Evolutionary conservation across 2,329 filamentous ascomycete genomes (phyloP).

Genomic region (Botrytis cinerea): DNA sequence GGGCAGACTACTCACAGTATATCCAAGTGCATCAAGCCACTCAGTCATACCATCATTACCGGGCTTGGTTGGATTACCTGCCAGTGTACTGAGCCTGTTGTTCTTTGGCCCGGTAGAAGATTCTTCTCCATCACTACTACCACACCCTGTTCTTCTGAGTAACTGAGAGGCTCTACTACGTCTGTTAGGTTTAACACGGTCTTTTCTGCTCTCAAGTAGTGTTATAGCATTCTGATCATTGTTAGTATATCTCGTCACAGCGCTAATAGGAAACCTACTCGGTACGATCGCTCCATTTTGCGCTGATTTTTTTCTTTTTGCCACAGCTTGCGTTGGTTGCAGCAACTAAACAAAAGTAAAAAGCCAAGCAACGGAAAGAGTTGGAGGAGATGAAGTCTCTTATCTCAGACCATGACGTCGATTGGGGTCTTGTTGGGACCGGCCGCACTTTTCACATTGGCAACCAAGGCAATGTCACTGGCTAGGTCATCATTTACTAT

Average conservation of each 20-base stretch:
- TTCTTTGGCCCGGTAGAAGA: not conserved
- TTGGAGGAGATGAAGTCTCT: not conserved
- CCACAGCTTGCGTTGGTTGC: not conserved
- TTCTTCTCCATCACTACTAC: slow-evolving; percentile 5
- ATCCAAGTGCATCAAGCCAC: slow-evolving; percentile 19
- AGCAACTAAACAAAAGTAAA: not conserved
- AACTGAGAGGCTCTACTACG: slow-evolving; percentile 13
- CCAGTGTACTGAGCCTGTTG: not conserved
- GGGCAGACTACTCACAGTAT: not conserved
- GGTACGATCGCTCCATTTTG: slow-evolving; percentile 16
- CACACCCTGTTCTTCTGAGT: slow-evolving; percentile 9
- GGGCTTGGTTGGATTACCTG: not conserved
- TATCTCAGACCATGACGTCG: not conserved
- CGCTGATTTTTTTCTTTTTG: too few relatives aligned
- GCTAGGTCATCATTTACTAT: too few relatives aligned
- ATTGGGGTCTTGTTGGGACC: not conserved
- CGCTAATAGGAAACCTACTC: not conserved
- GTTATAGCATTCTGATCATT: not conserved
- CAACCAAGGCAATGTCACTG: not conserved
- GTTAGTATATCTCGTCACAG: not conserved
- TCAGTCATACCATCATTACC: slow-evolving; percentile 11
- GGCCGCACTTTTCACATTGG: not conserved
- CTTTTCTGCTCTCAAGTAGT: slow-evolving; percentile 15
- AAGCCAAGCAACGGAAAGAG: not conserved
- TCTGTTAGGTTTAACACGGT: not conserved